Percentiles rank a stretch among this genome's conserved stretches.
Evolutionary conservation across 805 yeast species (phyloP).

Genomic region (Saturnispora besseyi): DNA sequence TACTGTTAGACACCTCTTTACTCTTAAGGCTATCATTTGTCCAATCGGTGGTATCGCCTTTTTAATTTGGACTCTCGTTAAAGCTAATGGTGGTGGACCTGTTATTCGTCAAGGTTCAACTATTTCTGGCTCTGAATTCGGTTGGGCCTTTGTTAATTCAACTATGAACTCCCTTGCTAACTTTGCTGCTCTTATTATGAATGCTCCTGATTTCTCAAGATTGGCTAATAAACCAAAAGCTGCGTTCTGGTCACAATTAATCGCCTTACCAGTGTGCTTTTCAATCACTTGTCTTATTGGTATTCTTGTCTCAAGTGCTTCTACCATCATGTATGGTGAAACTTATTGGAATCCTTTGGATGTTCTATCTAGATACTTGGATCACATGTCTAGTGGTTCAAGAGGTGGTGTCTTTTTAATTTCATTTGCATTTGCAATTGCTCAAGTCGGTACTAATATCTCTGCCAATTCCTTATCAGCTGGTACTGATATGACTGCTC

Average conservation of each 20-base stretch:
- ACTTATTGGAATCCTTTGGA: conserved; percentile 82
- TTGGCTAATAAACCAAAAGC: conserved; percentile 53
- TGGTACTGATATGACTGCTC: conserved; percentile 64
- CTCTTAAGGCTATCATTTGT: conserved; percentile 67
- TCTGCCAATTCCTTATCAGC: conserved; percentile 65
- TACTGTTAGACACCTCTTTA: conserved; percentile 71
- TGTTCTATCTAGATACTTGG: conserved; percentile 56
- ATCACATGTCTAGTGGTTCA: conserved; percentile 43
- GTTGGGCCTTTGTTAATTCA: conserved; percentile 76
- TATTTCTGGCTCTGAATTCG: conserved; percentile 52
- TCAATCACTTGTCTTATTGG: conserved; percentile 80
- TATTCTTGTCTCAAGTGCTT: conserved; percentile 74
- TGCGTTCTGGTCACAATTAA: conserved; percentile 46
- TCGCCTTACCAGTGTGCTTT: conserved; percentile 69
- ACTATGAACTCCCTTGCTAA: conserved; percentile 77
- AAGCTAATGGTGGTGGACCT: conserved; percentile 73
- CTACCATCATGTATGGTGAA: conserved; percentile 54
- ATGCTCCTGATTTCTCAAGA: conserved; percentile 86
- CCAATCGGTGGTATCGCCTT: conserved; percentile 82
- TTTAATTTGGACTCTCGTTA: conserved; percentile 73
- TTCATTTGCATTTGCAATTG: conserved; percentile 59
- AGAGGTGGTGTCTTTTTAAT: conserved; percentile 77
- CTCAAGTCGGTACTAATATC: conserved; percentile 72
- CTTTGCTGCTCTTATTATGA: conserved; percentile 80
- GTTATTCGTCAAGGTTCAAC: conserved; percentile 48